phyloP scores from a whole-genome alignment of 2,329 filamentous ascomycete genomes.

The Paecilomyces niveus region DNA sequence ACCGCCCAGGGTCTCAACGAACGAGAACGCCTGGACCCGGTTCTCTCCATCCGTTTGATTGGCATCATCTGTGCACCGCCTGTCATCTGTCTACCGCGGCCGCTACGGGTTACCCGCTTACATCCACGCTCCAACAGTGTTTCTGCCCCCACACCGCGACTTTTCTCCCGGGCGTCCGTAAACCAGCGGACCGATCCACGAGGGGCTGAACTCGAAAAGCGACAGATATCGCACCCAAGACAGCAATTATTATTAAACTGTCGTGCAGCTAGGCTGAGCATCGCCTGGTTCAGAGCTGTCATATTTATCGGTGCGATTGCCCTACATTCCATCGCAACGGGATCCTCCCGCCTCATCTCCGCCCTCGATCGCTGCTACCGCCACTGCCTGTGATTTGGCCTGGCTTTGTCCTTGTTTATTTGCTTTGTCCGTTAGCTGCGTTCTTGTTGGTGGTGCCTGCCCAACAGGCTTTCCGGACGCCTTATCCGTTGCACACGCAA shows the following conservation, averaged over 20 bases:
- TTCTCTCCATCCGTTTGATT: not conserved
- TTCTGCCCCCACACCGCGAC: not conserved
- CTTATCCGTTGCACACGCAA: constrained; percentile 1
- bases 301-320: not conserved
- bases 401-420: not conserved
- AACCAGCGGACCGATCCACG: not conserved
- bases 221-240: not conserved
- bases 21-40: not conserved
- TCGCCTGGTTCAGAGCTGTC: not conserved
- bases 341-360: not conserved
- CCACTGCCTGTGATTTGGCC: not conserved
- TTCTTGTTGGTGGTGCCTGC: not conserved
- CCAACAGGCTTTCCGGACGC: not conserved
- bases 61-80: not conserved
- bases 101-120: not conserved
- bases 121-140: not conserved
- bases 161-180: not conserved
- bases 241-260: not conserved
- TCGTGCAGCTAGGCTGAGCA: not conserved
- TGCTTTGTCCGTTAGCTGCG: not conserved
- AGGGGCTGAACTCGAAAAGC: not conserved
- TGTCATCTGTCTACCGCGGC: not conserved
- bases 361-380: not conserved
- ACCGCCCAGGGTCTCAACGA: not conserved
- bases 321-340: not conserved